Evolutionary conservation across 371 early-diverging fungal species (phyloP).

Genomic region (Apophysomyces trapeziformis): DNA sequence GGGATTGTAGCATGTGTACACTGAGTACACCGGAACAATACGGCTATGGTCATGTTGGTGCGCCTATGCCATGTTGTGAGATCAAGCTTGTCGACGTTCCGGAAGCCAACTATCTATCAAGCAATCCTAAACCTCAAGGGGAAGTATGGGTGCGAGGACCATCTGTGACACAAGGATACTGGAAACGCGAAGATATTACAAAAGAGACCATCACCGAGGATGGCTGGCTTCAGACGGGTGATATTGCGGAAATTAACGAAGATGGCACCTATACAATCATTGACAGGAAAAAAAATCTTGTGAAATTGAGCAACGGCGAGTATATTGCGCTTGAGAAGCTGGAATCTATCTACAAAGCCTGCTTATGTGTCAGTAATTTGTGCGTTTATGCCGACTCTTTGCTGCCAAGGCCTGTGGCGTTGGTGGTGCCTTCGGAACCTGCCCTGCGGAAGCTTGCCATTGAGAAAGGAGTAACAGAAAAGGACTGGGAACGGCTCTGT

Average conservation of each 20-base stretch:
- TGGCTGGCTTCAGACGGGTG: constrained; percentile 91
- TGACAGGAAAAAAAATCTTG: constrained; percentile 78
- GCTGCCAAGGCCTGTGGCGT: constrained; percentile 64
- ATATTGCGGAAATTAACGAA: constrained; percentile 76
- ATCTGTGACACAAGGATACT: constrained; percentile 64
- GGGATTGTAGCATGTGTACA: constrained; percentile 49
- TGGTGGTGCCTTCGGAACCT: constrained; percentile 66
- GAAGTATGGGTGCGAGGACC: constrained; percentile 86
- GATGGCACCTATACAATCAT: constrained; percentile 70
- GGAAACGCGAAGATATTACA: constrained; percentile 68
- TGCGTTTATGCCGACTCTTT: constrained; percentile 84
- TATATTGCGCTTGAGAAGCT: constrained; percentile 97
- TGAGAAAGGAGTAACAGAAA: constrained; percentile 30
- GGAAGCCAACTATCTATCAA: constrained; percentile 74
- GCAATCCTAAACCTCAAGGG: constrained; percentile 74
- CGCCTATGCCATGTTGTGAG: constrained; percentile 77
- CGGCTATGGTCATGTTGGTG: constrained; percentile 71
- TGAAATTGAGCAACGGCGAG: constrained; percentile 87
- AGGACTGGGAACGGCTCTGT: constrained; percentile 30
- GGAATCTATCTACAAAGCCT: constrained; percentile 86
- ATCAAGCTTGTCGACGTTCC: constrained; percentile 87
- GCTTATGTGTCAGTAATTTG: constrained; percentile 72
- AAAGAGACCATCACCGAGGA: constrained; percentile 72
- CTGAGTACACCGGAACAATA: constrained; percentile 57
- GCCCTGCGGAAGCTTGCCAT: constrained; percentile 29